Conservation (phyloP, 2,329 filamentous ascomycete genomes). For the Aspergillus fumigatiaffinis region DNA sequence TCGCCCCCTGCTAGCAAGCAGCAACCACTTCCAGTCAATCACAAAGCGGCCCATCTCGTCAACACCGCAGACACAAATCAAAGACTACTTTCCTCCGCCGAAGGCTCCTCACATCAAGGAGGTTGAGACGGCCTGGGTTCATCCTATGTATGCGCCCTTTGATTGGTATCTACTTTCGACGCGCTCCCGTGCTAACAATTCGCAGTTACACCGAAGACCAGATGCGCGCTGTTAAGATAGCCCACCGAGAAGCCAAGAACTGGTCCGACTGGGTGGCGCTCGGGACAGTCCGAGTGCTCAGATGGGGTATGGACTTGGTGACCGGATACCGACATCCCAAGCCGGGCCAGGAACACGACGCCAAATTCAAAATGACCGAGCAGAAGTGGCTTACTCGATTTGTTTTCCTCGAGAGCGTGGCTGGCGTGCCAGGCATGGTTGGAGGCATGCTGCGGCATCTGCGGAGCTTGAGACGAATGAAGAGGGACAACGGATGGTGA, state of each 20-base stretch:
- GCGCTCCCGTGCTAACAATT: constrained; percentile 9
- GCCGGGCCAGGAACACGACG: constrained; percentile 38
- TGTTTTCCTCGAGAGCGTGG: constrained; percentile 90
- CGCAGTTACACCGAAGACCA: constrained; percentile 67
- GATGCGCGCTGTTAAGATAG: constrained; percentile 69
- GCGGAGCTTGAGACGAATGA: constrained; percentile 75
- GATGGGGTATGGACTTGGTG: constrained; percentile 75
- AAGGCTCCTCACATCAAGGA: constrained; percentile 59
- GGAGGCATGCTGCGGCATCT: constrained; percentile 91
- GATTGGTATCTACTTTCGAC: not conserved
- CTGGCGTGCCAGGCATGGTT: constrained; percentile 95
- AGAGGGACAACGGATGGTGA: constrained; percentile 85
- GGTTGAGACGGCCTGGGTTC: constrained; percentile 65
- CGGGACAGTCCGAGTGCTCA: constrained; percentile 67
- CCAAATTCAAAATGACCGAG: constrained; percentile 69
- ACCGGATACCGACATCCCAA: constrained; percentile 76
- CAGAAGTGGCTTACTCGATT: constrained; percentile 86
- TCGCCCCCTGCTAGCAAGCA: constrained; percentile 14
- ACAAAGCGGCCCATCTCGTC: constrained; percentile 36
- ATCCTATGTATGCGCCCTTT: constrained; percentile 49
- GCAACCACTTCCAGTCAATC: constrained; percentile 8
- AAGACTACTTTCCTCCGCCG: constrained; percentile 56
- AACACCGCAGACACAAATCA: constrained; percentile 32
- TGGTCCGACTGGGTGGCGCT: constrained; percentile 77
- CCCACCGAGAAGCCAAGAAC: constrained; percentile 69